These are phyloP conservation scores for Cetradonia linearis DNA, from an alignment of 495 filamentous ascomycete species.

Conservation along the genomic window DNA sequence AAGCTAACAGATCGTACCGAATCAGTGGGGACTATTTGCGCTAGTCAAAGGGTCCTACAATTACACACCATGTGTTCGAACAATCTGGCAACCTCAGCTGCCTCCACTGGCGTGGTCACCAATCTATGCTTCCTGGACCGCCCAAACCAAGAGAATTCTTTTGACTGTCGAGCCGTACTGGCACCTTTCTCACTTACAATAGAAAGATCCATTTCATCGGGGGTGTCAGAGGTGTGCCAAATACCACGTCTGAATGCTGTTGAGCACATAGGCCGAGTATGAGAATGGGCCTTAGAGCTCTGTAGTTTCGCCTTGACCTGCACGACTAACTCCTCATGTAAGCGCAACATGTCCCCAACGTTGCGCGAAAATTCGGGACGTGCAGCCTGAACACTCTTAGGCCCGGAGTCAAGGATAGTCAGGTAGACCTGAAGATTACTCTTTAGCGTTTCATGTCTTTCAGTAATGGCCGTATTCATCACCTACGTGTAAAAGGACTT, in stretches of 20 bases:
- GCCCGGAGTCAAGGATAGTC: constrained; percentile 51
- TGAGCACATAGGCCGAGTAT: constrained; percentile 24
- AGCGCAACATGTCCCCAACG: constrained; percentile 34
- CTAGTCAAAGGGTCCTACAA: not conserved
- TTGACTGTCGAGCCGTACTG: constrained; percentile 1
- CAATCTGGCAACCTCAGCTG: constrained; percentile 62
- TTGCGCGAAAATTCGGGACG: constrained; percentile 35
- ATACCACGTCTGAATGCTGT: constrained; percentile 25
- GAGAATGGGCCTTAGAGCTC: constrained; percentile 25
- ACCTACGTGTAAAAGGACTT: constrained; percentile 72
- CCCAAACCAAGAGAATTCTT: constrained; percentile 15
- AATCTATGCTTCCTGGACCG: not conserved
- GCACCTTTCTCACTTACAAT: not conserved
- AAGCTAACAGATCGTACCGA: constrained; percentile 41
- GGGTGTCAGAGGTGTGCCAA: constrained; percentile 7
- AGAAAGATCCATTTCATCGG: not conserved
- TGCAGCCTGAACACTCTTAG: constrained; percentile 33
- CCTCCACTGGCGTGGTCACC: constrained; percentile 58
- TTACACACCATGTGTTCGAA: constrained; percentile 61
- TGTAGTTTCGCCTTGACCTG: constrained; percentile 30
- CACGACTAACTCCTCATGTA: constrained; percentile 37
- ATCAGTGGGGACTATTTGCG: not conserved
- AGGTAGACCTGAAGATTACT: constrained; percentile 48
- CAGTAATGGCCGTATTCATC: not conserved
- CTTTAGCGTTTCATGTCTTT: constrained; percentile 12